Conservation (phyloP, 1,284 basidiomycete species). For the Grifola frondosa region DNA sequence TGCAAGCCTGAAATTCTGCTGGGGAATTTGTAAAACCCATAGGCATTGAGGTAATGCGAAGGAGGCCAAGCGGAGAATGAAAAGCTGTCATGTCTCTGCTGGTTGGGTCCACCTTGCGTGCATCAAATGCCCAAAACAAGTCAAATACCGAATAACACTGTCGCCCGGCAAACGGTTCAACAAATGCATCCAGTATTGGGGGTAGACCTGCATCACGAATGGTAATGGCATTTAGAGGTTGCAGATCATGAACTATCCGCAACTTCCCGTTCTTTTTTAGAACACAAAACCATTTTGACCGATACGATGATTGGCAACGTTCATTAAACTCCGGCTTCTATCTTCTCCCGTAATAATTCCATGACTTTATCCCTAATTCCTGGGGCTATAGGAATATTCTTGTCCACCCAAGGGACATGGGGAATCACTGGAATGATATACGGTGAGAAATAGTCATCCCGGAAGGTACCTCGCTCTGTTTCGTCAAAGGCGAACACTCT, state of each 20-base stretch:
- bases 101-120: no score
- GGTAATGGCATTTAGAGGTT: slow-evolving; percentile 25
- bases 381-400: slow-evolving; percentile 39
- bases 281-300: slow-evolving; percentile 41
- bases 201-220: no score
- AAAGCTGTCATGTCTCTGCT: no score
- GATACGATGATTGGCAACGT: slow-evolving; percentile 33
- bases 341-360: slow-evolving; percentile 26
- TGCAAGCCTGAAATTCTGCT: no score
- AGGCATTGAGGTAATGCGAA: no score
- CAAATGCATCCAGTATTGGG: no score
- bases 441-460: slow-evolving; percentile 35
- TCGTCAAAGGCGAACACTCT: slow-evolving; percentile 31
- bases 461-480: slow-evolving; percentile 32
- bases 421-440: slow-evolving; percentile 34
- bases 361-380: slow-evolving; percentile 35
- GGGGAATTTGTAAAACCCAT: no score
- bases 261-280: slow-evolving; percentile 29
- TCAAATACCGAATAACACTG: no score
- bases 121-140: no score
- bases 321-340: slow-evolving; percentile 29
- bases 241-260: slow-evolving; percentile 28
- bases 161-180: no score
- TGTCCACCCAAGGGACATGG: slow-evolving; percentile 35
- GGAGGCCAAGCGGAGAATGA: no score